Conservation (phyloP, 305 asterid genomes). For the Fraxinus dipetala region DNA sequence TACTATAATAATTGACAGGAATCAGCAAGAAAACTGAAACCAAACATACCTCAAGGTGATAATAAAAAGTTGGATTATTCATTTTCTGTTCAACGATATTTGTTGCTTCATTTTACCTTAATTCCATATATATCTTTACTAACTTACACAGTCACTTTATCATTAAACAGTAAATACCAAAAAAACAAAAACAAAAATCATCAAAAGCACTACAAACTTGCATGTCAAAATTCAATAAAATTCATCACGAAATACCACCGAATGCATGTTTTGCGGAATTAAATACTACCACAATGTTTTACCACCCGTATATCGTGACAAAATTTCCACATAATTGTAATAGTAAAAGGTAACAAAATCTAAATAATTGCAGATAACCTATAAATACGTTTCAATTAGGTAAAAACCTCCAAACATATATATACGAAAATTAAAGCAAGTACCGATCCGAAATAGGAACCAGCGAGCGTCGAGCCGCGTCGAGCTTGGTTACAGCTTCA, state of each 20-base stretch:
- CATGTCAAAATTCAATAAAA: neutral
- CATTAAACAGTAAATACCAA: neutral
- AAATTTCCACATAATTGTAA: neutral
- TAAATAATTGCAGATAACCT: constrained; percentile 9
- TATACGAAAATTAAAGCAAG: neutral
- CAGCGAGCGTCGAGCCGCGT: constrained; percentile 55
- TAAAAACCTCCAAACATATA: neutral
- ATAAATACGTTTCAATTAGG: neutral
- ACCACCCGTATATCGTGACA: neutral
- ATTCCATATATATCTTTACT: neutral
- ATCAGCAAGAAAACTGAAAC: neutral
- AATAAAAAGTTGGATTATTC: neutral
- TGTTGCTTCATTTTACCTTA: neutral
- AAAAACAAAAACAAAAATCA: neutral
- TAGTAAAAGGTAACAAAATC: neutral
- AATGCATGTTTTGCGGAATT: neutral
- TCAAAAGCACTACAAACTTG: neutral
- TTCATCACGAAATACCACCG: neutral
- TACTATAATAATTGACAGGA: neutral
- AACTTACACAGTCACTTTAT: neutral
- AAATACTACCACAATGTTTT: neutral
- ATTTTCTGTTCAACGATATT: neutral
- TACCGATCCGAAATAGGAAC: constrained; percentile 73
- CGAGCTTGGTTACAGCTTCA: constrained; percentile 65
- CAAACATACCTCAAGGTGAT: neutral